Percentiles rank a stretch among this genome's conserved stretches.
Evolutionary conservation across 176 grass and related monocot genomes (phyloP).

Genomic region (Phragmites australis): DNA sequence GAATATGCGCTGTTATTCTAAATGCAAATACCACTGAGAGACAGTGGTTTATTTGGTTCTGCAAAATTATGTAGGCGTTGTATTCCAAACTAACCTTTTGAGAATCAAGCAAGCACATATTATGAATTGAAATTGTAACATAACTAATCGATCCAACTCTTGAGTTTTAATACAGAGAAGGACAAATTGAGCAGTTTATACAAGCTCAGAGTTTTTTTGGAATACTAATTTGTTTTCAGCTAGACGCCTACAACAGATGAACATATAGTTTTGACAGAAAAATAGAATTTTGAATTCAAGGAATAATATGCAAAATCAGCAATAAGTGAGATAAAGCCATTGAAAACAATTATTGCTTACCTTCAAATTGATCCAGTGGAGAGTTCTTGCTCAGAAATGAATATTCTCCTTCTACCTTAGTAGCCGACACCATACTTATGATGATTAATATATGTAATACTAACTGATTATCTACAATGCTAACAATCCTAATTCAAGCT

Average conservation of each 20-base stretch:
- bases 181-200: not conserved
- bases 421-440: constrained; percentile 59
- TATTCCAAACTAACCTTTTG: not conserved
- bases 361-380: constrained; percentile 46
- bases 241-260: not conserved
- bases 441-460: constrained; percentile 32
- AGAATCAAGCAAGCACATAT: constrained; percentile 2
- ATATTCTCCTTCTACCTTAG: constrained; percentile 45
- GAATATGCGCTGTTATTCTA: not conserved
- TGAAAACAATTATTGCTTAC: constrained; percentile 36
- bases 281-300: not conserved
- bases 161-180: not conserved
- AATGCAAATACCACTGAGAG: not conserved
- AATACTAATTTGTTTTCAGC: not conserved
- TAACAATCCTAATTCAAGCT: constrained; percentile 47
- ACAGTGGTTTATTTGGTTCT: not conserved
- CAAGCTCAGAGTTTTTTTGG: not conserved
- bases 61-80: not conserved
- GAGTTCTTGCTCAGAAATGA: constrained; percentile 43
- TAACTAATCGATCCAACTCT: constrained; percentile 1
- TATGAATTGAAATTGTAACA: constrained; percentile 24
- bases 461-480: constrained; percentile 37
- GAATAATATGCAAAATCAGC: not conserved
- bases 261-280: not conserved
- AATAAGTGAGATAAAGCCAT: constrained; percentile 23